Conservation (phyloP, 2,329 filamentous ascomycete species). For the Myriosclerotinia scirpicola region DNA sequence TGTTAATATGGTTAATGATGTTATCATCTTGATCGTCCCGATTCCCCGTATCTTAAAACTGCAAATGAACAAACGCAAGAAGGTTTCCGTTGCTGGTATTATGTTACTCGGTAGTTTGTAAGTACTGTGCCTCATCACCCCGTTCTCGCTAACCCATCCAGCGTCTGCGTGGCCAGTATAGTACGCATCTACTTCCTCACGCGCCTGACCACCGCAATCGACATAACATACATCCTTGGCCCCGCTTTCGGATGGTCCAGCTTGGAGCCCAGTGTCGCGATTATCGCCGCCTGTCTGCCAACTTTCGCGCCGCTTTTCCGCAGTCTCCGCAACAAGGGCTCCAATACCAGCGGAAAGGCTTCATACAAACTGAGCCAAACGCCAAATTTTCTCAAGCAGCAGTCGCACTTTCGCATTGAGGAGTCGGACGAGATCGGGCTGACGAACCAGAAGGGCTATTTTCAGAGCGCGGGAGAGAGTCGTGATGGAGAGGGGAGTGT, state of each 20-base stretch:
- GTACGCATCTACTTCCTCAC: conserved; percentile 17
- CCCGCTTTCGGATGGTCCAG: conserved; percentile 12
- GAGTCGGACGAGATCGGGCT: conserved; percentile 13
- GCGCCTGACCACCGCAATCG: background rate
- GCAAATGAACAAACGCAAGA: conserved; percentile 19
- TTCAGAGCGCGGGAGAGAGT: conserved; percentile 11
- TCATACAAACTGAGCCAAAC: conserved; percentile 10
- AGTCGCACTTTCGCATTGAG: conserved; percentile 13
- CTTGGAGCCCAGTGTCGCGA: conserved; percentile 6
- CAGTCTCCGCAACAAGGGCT: conserved; percentile 7
- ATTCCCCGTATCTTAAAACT: conserved; percentile 14
- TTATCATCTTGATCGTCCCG: conserved; percentile 17
- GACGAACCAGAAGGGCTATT: conserved; percentile 9
- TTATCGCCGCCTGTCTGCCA: conserved; percentile 15
- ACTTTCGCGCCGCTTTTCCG: conserved; percentile 17
- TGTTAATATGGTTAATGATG: conserved; percentile 16
- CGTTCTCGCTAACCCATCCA: background rate
- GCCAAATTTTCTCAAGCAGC: conserved; percentile 10
- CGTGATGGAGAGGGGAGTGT: conserved; percentile 7
- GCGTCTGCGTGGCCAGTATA: conserved; percentile 17
- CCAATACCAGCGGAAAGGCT: background rate
- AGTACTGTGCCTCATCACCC: background rate
- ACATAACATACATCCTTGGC: conserved; percentile 17
- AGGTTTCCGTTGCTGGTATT: conserved; percentile 10
- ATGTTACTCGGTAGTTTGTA: conserved; percentile 19